phyloP scores from a whole-genome alignment of 345 rosid genomes.

The Microthlaspi erraticum region DNA sequence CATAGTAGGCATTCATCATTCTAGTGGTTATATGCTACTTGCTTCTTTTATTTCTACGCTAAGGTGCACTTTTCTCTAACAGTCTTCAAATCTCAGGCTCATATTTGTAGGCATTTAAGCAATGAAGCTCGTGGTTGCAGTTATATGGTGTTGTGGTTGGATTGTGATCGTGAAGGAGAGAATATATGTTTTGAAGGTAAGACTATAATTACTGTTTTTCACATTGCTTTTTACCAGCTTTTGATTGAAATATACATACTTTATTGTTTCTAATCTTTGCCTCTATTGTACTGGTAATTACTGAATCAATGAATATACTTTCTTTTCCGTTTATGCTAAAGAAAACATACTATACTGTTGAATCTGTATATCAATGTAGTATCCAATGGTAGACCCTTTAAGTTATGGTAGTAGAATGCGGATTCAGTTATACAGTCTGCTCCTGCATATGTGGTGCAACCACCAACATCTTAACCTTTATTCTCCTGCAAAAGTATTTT shows the following conservation, averaged over 20 bases:
- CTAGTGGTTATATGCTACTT: conserved; percentile 12
- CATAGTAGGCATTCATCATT: conserved; percentile 1
- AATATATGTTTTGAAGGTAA: conserved; percentile 98
- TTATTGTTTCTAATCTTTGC: conserved; percentile 3
- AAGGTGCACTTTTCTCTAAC: conserved; percentile 35
- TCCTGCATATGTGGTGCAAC: conserved; percentile 11
- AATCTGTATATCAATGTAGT: background rate
- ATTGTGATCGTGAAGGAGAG: conserved; percentile 99
- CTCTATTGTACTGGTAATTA: conserved; percentile 10
- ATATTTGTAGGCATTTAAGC: conserved; percentile 81
- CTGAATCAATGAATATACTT: background rate
- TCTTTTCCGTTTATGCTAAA: conserved; percentile 9
- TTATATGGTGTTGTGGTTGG: conserved; percentile 92
- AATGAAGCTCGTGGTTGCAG: conserved; percentile 88
- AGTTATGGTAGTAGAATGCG: conserved; percentile 14
- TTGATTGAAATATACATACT: background rate
- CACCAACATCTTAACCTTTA: background rate
- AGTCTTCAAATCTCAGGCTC: conserved; percentile 56
- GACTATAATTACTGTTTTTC: conserved; percentile 2
- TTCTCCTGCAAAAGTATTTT: background rate
- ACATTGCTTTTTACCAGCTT: conserved; percentile 13
- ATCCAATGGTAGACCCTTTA: background rate
- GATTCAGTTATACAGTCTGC: conserved; percentile 11
- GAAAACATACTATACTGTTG: conserved; percentile 3
- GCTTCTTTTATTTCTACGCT: conserved; percentile 16